Base-by-base conservation (phyloP, 306 rosid genomes). In the Quercus variabilis region DNA sequence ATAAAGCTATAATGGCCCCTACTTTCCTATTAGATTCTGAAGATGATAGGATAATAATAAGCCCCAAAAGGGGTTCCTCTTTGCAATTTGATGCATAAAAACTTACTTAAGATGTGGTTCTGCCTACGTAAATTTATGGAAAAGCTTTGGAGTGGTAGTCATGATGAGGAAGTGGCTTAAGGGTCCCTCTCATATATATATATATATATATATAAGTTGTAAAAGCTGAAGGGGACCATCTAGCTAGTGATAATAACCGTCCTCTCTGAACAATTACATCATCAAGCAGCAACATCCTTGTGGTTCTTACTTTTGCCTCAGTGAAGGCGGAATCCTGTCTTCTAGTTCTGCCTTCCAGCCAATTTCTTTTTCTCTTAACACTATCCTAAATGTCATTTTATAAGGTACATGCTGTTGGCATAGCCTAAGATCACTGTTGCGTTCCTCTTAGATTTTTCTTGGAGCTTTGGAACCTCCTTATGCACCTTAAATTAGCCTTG, bases 171-270 rank as follows among this genome's bases (percentile, higher is more conserved):
- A 79, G 84, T 35, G 78, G 86, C 82, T 85, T 55, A 81, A 65
- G 78, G 85, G 86, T 81, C 87, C 81, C 75, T 81, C 83, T 78
- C 81, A 26, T 43, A n/a, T 43, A 43, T 38, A 35, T 28, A 3
- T 30, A 33, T 33, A 4, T 31, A 31, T 33, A 6, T 35, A 35
- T 33, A 25, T 25, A 62, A 78, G 68, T 54, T 79, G 87, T 85
- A 86, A 87, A 74, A 33, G 73, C 73, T 54, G 33, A 71, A 57
- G 67, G 85, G 85, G 89, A 82, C 88, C 86, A 85, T 80, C 74
- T 30, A 25, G 69, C 58, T 38, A 69, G 57, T 59, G 73, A 84
- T 80, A 74, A 83, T 80, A 73, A 73, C 79, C 55, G 77, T 13
- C 64, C 20, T 62, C 43, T n/a, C 49, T 68, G 28, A 70, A 82